Percentiles rank a stretch among this genome's conserved stretches.
Conservation (phyloP, 176 grass and related monocot genomes). For the Saccharum spontaneum region DNA sequence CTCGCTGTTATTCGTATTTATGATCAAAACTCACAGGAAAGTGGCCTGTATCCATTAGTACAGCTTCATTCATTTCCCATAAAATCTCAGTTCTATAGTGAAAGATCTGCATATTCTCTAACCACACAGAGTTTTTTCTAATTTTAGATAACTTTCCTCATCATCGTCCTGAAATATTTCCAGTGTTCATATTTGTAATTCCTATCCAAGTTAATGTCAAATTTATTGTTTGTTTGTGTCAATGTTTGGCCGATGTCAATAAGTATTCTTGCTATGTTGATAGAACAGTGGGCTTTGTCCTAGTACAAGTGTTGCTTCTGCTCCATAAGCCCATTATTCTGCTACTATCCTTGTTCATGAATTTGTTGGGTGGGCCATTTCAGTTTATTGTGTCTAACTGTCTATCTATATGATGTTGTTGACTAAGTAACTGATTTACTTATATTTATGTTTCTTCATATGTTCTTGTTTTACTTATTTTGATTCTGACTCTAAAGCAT, state of each 20-base stretch:
- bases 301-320: not conserved
- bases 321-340: not conserved
- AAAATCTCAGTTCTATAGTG: not conserved
- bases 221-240: not conserved
- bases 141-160: not conserved
- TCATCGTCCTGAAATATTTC: not conserved
- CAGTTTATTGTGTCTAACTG: not conserved
- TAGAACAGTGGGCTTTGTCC: not conserved
- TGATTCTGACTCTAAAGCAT: conserved; percentile 17
- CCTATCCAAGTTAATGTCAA: not conserved
- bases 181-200: not conserved
- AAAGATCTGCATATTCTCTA: not conserved
- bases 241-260: conserved; percentile 1
- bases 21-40: not conserved
- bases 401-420: not conserved
- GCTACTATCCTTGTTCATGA: not conserved
- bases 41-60: not conserved
- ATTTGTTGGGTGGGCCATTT: not conserved
- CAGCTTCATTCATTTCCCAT: not conserved
- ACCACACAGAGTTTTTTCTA: not conserved
- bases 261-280: not conserved
- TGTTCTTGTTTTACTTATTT: not conserved
- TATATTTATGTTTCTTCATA: conserved; percentile 10
- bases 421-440: not conserved
- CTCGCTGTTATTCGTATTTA: not conserved